A percentile compares a stretch with the other conserved stretches of the same genome.
Evolutionary conservation across 805 yeast species (phyloP).

Genomic region (Starmera pachycereana): DNA sequence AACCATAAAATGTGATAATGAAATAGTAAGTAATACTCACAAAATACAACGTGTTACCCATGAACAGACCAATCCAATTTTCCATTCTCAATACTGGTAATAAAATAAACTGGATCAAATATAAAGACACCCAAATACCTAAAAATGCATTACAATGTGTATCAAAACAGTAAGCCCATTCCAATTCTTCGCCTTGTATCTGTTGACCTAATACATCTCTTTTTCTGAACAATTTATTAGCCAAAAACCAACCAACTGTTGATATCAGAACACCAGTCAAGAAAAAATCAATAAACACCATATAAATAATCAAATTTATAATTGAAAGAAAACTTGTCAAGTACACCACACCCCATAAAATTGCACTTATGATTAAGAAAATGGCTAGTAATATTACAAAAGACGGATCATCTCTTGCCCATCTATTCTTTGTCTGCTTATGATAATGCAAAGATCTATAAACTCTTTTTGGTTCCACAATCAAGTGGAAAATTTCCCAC

Average conservation of each 20-base stretch:
- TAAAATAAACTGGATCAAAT: constrained; percentile 63
- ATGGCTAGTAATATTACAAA: constrained; percentile 65
- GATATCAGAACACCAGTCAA: constrained; percentile 60
- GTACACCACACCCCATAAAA: constrained; percentile 87
- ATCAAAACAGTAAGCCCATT: constrained; percentile 94
- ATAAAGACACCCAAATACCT: constrained; percentile 66
- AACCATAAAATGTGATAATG: constrained; percentile 81
- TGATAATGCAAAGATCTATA: constrained; percentile 76
- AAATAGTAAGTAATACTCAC: constrained; percentile 67
- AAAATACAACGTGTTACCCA: constrained; percentile 75
- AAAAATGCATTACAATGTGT: constrained; percentile 88
- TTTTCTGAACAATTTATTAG: constrained; percentile 52
- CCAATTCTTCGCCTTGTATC: constrained; percentile 36
- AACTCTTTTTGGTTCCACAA: constrained; percentile 71
- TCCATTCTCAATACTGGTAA: constrained; percentile 61
- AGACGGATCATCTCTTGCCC: constrained; percentile 91
- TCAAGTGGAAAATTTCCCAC: constrained; percentile 77
- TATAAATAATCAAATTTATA: constrained; percentile 57
- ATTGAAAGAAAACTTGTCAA: constrained; percentile 53
- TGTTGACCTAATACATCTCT: constrained; percentile 14
- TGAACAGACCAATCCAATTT: constrained; percentile 53
- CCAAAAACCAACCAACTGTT: constrained; percentile 61
- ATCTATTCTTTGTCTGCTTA: constrained; percentile 65
- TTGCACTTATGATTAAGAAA: constrained; percentile 60
- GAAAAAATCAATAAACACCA: constrained; percentile 80